Evolutionary conservation across 495 filamentous ascomycete species (phyloP).

Genomic region (Polyplosphaeria fusca): DNA sequence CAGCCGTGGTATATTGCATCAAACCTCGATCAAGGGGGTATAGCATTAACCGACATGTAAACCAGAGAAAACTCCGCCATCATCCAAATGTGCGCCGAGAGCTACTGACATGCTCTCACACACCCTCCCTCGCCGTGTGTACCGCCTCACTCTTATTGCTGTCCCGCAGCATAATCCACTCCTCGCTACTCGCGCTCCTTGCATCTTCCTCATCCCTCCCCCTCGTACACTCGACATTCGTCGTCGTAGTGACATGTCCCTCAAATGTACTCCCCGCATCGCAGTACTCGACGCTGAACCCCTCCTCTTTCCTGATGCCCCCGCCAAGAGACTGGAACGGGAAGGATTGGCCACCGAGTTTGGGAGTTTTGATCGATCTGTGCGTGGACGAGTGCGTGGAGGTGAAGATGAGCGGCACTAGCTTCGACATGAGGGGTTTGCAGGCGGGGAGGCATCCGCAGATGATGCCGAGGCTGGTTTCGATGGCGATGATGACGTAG

Average conservation of each 20-base stretch:
- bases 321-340: slow-evolving; percentile 21
- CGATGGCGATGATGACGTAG: slow-evolving; percentile 18
- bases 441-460: slow-evolving; percentile 19
- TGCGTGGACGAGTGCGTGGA: slow-evolving; percentile 10
- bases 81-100: no score
- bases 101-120: no score
- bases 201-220: not conserved
- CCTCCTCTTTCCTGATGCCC: slow-evolving; percentile 11
- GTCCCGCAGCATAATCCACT: slow-evolving; percentile 14
- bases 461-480: slow-evolving; percentile 19
- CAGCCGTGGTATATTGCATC: no score
- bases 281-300: slow-evolving; percentile 9
- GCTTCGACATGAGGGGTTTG: slow-evolving; percentile 9
- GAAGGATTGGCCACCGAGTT: slow-evolving; percentile 1
- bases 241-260: not conserved
- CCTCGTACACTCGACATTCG: not conserved
- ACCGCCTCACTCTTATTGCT: not conserved
- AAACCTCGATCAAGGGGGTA: no score
- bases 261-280: not conserved
- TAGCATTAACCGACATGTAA: no score
- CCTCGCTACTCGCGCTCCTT: not conserved
- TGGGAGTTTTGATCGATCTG: not conserved
- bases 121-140: not conserved
- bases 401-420: slow-evolving; percentile 11
- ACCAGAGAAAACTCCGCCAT: no score